Evolutionary conservation across 768 basidiomycete genomes (phyloP).

Genomic region (Mycena crocata): DNA sequence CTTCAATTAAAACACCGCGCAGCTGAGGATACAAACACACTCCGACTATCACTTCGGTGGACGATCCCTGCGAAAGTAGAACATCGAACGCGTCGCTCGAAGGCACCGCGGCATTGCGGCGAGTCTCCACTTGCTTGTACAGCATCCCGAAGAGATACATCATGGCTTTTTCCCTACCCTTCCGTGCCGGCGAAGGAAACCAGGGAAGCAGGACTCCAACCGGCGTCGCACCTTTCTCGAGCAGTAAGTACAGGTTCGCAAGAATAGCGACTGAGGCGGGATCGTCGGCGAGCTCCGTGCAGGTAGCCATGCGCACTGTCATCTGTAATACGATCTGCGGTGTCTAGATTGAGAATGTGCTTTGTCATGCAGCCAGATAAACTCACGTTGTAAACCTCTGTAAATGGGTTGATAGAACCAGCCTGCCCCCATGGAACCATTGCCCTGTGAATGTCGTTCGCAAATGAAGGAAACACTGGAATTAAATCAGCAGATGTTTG

Average conservation of each 20-base stretch:
- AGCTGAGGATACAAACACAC: background rate
- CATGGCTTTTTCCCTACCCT: constrained; percentile 30
- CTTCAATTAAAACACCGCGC: background rate
- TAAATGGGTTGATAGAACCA: background rate
- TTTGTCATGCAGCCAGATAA: no score
- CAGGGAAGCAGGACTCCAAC: constrained; percentile 39
- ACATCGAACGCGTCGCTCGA: constrained; percentile 38
- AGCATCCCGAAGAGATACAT: constrained; percentile 30
- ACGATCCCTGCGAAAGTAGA: constrained; percentile 33
- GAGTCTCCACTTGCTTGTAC: constrained; percentile 28
- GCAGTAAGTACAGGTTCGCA: background rate
- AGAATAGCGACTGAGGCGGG: background rate
- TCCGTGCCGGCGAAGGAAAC: constrained; percentile 37
- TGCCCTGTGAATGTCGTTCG: background rate
- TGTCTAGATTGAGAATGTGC: background rate
- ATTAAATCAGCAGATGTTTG: background rate
- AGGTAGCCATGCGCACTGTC: background rate
- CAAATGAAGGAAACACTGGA: background rate
- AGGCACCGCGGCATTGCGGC: constrained; percentile 26
- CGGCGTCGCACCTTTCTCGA: background rate
- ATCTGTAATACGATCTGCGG: background rate
- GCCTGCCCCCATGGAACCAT: background rate
- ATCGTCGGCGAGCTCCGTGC: background rate
- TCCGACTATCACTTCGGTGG: constrained; percentile 35
- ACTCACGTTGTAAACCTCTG: background rate